phyloP scores from a whole-genome alignment of 1,284 basidiomycete species.

The Heterobasidion occidentale region DNA sequence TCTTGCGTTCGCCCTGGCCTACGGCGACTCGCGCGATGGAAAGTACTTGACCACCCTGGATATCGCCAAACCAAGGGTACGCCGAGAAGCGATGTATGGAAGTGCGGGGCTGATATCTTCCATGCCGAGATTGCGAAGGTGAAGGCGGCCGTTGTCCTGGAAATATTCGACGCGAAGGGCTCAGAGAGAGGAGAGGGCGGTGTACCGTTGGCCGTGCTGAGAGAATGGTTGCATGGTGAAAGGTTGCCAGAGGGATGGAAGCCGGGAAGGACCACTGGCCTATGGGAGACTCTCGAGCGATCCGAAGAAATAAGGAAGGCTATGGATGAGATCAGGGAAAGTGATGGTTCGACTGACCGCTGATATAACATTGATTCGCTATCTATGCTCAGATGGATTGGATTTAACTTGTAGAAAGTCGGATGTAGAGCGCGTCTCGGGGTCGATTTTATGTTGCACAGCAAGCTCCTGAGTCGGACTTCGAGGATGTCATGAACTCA shows the following conservation, averaged over 20 bases:
- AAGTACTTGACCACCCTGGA: conserved; percentile 18
- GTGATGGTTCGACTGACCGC: neutral
- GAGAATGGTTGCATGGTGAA: conserved; percentile 42
- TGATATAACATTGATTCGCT: no score
- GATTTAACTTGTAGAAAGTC: no score
- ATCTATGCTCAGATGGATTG: no score
- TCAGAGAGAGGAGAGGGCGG: conserved; percentile 17
- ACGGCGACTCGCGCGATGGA: conserved; percentile 12
- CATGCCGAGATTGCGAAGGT: conserved; percentile 25
- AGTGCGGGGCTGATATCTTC: conserved; percentile 15
- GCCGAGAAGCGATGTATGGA: conserved; percentile 14
- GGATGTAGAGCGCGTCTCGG: no score
- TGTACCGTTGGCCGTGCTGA: conserved; percentile 35
- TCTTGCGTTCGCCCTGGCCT: conserved; percentile 18
- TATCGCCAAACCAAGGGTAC: conserved; percentile 18
- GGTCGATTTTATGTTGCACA: no score
- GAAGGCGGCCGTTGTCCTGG: conserved; percentile 23
- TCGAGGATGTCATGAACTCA: no score
- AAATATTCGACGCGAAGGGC: conserved; percentile 15
- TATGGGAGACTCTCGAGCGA: conserved; percentile 28
- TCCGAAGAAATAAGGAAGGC: conserved; percentile 16
- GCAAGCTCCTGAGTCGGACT: no score
- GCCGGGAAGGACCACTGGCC: conserved; percentile 35
- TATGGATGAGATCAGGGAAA: conserved; percentile 17
- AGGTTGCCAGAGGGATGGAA: conserved; percentile 46